Evolutionary conservation across 169 alveolate genomes (phyloP).

Genomic region (Plasmodium yoelii): DNA sequence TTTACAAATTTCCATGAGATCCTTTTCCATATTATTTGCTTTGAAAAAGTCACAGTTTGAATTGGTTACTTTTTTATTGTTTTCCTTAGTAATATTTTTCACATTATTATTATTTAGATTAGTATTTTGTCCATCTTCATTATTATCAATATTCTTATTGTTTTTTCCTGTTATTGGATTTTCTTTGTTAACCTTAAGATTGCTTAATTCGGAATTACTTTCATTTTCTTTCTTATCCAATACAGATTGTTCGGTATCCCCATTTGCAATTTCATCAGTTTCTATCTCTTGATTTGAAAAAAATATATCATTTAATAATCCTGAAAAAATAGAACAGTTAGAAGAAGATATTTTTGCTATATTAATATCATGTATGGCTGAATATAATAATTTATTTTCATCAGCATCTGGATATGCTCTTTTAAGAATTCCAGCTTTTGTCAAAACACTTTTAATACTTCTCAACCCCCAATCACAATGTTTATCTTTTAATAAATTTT

Average conservation of each 20-base stretch:
- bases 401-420: constrained; percentile 94
- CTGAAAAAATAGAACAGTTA: constrained; percentile 80
- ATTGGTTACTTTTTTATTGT: background rate
- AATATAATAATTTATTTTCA: constrained; percentile 91
- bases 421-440: constrained; percentile 97
- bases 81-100: background rate
- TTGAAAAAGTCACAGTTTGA: constrained; percentile 1
- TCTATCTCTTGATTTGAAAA: constrained; percentile 92
- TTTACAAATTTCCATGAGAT: constrained; percentile 52
- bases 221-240: background rate
- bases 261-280: background rate
- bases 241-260: background rate
- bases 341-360: constrained; percentile 85
- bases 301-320: constrained; percentile 94
- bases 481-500: constrained; percentile 92
- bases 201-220: background rate
- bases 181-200: background rate
- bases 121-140: no score
- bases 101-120: no score
- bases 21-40: constrained; percentile 21
- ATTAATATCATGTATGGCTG: constrained; percentile 85
- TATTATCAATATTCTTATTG: no score
- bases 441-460: constrained; percentile 96
- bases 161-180: background rate
- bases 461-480: constrained; percentile 98